A percentile compares a stretch with the other conserved stretches of the same genome.
Conservation (phyloP, 2,329 filamentous ascomycete genomes). For the Apiospora phragmitis region DNA sequence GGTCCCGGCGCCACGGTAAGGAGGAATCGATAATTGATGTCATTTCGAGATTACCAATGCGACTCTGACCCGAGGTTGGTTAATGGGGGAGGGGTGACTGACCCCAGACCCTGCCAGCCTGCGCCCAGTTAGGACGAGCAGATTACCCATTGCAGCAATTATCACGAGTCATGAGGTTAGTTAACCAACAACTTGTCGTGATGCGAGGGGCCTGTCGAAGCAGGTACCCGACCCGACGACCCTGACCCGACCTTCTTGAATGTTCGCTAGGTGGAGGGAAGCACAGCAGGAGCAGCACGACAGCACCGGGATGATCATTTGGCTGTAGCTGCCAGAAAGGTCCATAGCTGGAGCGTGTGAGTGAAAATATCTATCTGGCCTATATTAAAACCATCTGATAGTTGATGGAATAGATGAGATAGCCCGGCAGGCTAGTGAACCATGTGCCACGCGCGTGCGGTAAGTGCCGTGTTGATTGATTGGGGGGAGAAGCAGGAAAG, state of each 20-base stretch:
- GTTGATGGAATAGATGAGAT: background rate
- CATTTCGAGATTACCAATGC: background rate
- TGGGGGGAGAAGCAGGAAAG: background rate
- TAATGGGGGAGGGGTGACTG: background rate
- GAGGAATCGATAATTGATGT: constrained; percentile 1
- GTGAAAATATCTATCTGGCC: no score
- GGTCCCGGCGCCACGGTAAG: background rate
- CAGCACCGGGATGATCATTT: background rate
- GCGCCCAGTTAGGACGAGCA: background rate
- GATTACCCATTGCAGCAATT: background rate
- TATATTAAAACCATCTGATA: constrained; percentile 1
- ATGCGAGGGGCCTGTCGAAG: background rate
- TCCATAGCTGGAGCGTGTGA: background rate
- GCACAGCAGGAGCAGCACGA: background rate
- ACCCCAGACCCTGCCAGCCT: background rate
- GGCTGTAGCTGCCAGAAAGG: background rate
- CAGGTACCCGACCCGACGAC: background rate
- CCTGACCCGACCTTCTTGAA: background rate
- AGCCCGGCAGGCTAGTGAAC: background rate
- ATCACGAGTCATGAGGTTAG: background rate
- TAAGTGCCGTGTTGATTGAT: background rate
- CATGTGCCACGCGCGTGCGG: constrained; percentile 1
- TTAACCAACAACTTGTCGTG: background rate
- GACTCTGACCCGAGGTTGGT: background rate
- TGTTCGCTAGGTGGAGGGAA: background rate